Conservation (phyloP, 148 eudicot species). For the Simmondsia chinensis region DNA sequence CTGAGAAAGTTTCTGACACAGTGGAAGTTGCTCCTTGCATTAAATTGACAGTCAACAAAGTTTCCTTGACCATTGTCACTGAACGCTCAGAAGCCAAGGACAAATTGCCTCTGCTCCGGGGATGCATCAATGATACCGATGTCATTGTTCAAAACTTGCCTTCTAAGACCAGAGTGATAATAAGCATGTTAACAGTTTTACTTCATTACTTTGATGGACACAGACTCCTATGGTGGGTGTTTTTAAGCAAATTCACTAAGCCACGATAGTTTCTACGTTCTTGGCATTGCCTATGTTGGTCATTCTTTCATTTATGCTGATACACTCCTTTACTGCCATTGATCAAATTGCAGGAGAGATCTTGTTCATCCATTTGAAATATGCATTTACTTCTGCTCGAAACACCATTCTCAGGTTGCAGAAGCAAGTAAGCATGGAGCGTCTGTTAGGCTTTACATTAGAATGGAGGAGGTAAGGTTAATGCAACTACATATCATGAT, state of each 20-base stretch:
- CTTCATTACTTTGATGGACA: slow-evolving; percentile 57
- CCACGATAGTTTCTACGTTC: no score
- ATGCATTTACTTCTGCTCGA: slow-evolving; percentile 47
- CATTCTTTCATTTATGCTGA: slow-evolving; percentile 5
- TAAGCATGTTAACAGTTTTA: slow-evolving; percentile 37
- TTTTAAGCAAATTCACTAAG: not conserved
- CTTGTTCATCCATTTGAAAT: slow-evolving; percentile 62
- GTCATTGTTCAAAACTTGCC: slow-evolving; percentile 50
- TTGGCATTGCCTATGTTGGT: not conserved
- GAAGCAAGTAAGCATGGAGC: slow-evolving; percentile 26
- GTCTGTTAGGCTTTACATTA: slow-evolving; percentile 47
- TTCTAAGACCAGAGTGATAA: slow-evolving; percentile 63
- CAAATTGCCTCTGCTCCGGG: slow-evolving; percentile 69
- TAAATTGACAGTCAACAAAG: slow-evolving; percentile 40
- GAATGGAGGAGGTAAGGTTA: slow-evolving; percentile 59
- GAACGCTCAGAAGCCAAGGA: slow-evolving; percentile 61
- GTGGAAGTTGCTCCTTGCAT: slow-evolving; percentile 32
- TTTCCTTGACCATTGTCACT: slow-evolving; percentile 59
- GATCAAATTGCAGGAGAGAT: slow-evolving; percentile 53
- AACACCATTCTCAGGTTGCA: slow-evolving; percentile 27
- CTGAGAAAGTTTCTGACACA: slow-evolving; percentile 14
- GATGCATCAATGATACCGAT: slow-evolving; percentile 39
- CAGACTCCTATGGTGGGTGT: slow-evolving; percentile 52
- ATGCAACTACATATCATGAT: slow-evolving; percentile 3
- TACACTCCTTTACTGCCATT: not conserved